phyloP scores from a whole-genome alignment of 1,139 yeast species.

The Suhomyces bolitotheri region DNA sequence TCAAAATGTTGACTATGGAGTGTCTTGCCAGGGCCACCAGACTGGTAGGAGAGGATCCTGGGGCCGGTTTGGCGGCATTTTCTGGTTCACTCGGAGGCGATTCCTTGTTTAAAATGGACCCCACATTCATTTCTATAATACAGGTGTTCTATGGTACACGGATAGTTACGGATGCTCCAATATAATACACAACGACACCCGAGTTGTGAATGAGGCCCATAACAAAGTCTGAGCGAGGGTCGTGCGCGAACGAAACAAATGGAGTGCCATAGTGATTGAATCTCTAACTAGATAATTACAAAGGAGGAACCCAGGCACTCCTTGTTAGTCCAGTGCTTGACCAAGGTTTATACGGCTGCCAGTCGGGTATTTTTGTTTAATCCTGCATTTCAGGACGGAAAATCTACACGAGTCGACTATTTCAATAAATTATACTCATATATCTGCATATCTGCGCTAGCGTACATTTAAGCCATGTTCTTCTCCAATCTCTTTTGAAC shows the following conservation, averaged over 20 bases:
- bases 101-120: conserved; percentile 48
- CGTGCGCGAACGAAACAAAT: conserved; percentile 1
- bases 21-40: conserved; percentile 20
- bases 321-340: too few species aligned
- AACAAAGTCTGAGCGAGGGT: conserved; percentile 1
- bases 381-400: too few species aligned
- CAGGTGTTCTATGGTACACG: conserved; percentile 2
- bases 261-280: too few species aligned
- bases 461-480: conserved; percentile 25
- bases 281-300: too few species aligned
- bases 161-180: neutral
- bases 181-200: neutral
- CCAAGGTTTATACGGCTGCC: too few species aligned
- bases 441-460: too few species aligned
- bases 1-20: conserved; percentile 25
- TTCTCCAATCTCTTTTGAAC: conserved; percentile 55
- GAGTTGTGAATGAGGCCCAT: neutral
- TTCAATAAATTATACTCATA: too few species aligned
- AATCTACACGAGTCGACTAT: too few species aligned
- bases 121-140: conserved; percentile 40
- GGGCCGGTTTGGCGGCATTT: conserved; percentile 23
- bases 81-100: conserved; percentile 36
- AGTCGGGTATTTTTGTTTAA: too few species aligned
- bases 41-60: conserved; percentile 14
- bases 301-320: too few species aligned